Base-by-base conservation (phyloP, 1,139 yeast genomes). In the Pichia sp. region DNA sequence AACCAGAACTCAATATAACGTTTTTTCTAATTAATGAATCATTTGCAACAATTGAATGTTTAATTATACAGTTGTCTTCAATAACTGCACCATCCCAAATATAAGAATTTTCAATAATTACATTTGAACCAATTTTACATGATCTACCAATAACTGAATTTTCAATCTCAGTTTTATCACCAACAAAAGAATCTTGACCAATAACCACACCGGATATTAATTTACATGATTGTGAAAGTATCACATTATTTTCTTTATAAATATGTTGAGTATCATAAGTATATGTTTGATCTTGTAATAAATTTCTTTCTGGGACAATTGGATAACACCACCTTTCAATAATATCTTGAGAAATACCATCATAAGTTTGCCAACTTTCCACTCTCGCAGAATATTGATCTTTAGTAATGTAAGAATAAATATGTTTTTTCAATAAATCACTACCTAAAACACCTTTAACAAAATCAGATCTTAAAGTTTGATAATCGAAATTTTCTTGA, bases 401-500 rank as follows among this genome's bases (percentile, higher is more conserved):
- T 50, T 79, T 79, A 56, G 79, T 72, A 41, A 90, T 79, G 62
- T 88, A 89, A 0, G 95, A 87, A 65, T 92, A 92, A 40, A 92
- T 86, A 51, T 94, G 86, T 64, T 92, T 92, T 57, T 90, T 92
- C 58, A 92, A 72, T 58, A 92, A 76, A 67, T 92, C 99, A 45
- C 95, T 85, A 11, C 95, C 83, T 52, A 94, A 74, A 33, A 92
- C 94, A 46, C 97, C 97, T 58, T 80, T 84, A 33, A 92, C 86
- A 63, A 92, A 92, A 67, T 92, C 98, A 41, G 76, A 73, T 66
- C 99, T 78, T 56, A 92, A 73, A 51, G 79, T 72, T 65, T 90
- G 96, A 66, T 90, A 92, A 68, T 92, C 99, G 60, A 92, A 92
- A 65, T 92, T 90, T 62, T 92, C 99, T 58, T 88, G 95, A 69